phyloP scores from a whole-genome alignment of 441 rosid genomes.

The Adansonia rubrostipa region DNA sequence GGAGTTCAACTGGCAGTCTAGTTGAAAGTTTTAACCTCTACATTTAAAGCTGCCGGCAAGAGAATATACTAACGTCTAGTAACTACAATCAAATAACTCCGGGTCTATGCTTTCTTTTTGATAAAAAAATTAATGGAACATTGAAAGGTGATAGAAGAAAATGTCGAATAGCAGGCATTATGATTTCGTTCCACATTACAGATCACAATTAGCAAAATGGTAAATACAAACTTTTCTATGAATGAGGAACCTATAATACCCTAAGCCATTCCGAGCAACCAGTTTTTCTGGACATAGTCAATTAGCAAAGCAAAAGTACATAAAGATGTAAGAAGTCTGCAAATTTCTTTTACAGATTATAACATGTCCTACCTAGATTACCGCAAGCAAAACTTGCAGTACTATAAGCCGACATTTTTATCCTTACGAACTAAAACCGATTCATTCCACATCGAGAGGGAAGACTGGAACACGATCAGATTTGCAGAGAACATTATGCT shows the following conservation, averaged over 20 bases:
- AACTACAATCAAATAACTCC: constrained; percentile 8
- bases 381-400: background rate
- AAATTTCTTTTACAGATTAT: background rate
- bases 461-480: background rate
- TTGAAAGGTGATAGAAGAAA: background rate
- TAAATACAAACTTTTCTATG: background rate
- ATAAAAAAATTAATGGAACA: background rate
- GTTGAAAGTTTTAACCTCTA: background rate
- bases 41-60: background rate
- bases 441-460: background rate
- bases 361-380: background rate
- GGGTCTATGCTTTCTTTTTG: constrained; percentile 2
- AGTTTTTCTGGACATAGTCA: background rate
- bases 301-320: background rate
- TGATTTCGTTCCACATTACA: background rate
- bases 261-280: background rate
- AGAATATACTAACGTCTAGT: background rate
- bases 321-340: background rate
- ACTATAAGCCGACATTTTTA: background rate
- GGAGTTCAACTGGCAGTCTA: constrained; percentile 3
- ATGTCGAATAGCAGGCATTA: constrained; percentile 2
- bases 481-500: background rate
- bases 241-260: background rate
- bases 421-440: background rate
- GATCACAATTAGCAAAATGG: background rate